phyloP scores from a whole-genome alignment of 2,329 filamentous ascomycete species.

The Thielaviopsis populi region DNA sequence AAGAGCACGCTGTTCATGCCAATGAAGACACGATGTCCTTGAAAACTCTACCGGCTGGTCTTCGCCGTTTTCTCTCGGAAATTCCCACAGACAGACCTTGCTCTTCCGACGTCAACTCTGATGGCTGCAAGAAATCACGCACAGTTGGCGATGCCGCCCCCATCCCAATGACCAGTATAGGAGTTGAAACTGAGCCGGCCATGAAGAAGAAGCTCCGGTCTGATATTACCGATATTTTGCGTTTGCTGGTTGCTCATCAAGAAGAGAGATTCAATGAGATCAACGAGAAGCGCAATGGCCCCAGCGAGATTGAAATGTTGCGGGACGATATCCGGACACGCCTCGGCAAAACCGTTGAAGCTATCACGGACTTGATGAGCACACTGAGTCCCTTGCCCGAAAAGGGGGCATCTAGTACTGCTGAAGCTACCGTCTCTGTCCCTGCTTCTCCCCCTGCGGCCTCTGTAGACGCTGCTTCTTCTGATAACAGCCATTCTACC shows the following conservation, averaged over 20 bases:
- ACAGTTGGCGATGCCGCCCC: background rate
- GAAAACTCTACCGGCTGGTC: slow-evolving; percentile 13
- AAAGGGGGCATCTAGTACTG: background rate
- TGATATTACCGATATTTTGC: slow-evolving; percentile 15
- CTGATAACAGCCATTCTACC: background rate
- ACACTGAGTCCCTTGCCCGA: background rate
- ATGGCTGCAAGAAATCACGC: background rate
- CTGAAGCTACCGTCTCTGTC: background rate
- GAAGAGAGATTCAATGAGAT: slow-evolving; percentile 8
- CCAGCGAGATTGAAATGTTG: slow-evolving; percentile 7
- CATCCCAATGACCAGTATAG: background rate
- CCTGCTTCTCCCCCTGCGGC: background rate
- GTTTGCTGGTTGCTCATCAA: slow-evolving; percentile 11
- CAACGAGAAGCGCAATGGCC: background rate
- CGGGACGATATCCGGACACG: slow-evolving; percentile 6
- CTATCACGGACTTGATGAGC: slow-evolving; percentile 8
- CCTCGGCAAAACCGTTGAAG: slow-evolving; percentile 3
- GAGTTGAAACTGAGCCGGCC: slow-evolving; percentile 16
- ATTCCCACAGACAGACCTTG: background rate
- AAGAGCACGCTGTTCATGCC: background rate
- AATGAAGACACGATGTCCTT: background rate
- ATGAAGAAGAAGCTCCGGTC: slow-evolving; percentile 15
- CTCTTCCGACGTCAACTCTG: background rate
- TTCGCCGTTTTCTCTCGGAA: slow-evolving; percentile 15
- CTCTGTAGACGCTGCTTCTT: background rate